These are phyloP conservation scores for Samsoniella hepiali DNA, from an alignment of 2,329 filamentous ascomycete species.

Conservation along the genomic window DNA sequence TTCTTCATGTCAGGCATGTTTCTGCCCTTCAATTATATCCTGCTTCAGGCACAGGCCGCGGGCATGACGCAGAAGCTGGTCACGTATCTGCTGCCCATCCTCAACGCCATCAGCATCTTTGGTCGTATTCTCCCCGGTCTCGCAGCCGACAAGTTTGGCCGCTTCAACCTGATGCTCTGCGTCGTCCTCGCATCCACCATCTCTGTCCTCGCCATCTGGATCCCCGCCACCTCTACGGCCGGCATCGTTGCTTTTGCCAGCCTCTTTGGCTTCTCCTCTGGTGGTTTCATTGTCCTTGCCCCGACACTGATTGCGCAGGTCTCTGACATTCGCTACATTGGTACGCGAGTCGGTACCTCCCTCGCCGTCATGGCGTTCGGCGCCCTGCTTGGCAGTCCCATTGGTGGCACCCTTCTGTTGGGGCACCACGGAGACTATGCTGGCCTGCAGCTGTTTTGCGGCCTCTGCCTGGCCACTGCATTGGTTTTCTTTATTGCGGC, in stretches of 20 bases:
- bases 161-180: slow-evolving; percentile 49
- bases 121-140: slow-evolving; percentile 52
- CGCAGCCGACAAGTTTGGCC: slow-evolving; percentile 43
- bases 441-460: slow-evolving; percentile 64
- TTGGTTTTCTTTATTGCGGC: slow-evolving; percentile 30
- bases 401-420: slow-evolving; percentile 60
- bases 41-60: slow-evolving; percentile 44
- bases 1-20: slow-evolving; percentile 56
- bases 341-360: slow-evolving; percentile 61
- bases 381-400: slow-evolving; percentile 64
- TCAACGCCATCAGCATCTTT: slow-evolving; percentile 52
- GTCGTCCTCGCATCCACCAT: slow-evolving; percentile 49
- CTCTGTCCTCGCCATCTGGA: slow-evolving; percentile 47
- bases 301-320: slow-evolving; percentile 68
- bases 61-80: slow-evolving; percentile 41
- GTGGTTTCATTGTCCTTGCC: slow-evolving; percentile 60
- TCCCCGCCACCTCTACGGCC: slow-evolving; percentile 47
- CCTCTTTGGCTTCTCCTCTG: slow-evolving; percentile 68
- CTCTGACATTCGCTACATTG: slow-evolving; percentile 66
- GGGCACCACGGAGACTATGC: slow-evolving; percentile 51
- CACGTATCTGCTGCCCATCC: slow-evolving; percentile 52
- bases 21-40: slow-evolving; percentile 52
- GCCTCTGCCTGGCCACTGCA: slow-evolving; percentile 43
- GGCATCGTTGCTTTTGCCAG: slow-evolving; percentile 61
- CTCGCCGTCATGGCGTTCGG: slow-evolving; percentile 62